phyloP scores from a whole-genome alignment of 1,284 basidiomycete genomes.

The Ganoderma sinense region DNA sequence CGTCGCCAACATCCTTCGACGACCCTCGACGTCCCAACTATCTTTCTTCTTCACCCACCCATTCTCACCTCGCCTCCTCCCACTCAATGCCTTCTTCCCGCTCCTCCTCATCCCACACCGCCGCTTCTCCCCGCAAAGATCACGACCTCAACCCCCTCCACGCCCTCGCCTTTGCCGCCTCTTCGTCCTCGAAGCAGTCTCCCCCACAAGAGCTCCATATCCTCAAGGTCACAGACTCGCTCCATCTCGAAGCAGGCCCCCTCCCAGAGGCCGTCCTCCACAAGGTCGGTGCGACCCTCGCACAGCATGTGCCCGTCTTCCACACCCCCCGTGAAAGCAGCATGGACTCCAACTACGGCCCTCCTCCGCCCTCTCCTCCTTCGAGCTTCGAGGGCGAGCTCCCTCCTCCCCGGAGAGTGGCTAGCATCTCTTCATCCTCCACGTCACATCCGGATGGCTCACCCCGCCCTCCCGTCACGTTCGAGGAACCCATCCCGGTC shows the following conservation, averaged over 20 bases:
- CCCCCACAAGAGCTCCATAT: constrained; percentile 56
- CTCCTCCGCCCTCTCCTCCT: constrained; percentile 73
- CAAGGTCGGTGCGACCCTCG: constrained; percentile 47
- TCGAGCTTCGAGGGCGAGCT: constrained; percentile 58
- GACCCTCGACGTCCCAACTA: constrained; percentile 33
- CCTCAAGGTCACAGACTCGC: constrained; percentile 55
- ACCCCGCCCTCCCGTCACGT: constrained; percentile 34
- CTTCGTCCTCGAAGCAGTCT: constrained; percentile 16
- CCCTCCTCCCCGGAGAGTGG: constrained; percentile 17
- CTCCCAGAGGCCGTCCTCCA: constrained; percentile 47
- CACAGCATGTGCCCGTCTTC: constrained; percentile 41
- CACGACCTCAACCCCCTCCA: constrained; percentile 43
- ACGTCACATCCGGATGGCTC: constrained; percentile 30
- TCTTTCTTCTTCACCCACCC: constrained; percentile 32
- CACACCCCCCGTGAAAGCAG: constrained; percentile 29
- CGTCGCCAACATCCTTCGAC: constrained; percentile 36
- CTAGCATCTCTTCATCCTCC: constrained; percentile 12
- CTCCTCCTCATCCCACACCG: constrained; percentile 46
- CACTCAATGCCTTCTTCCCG: constrained; percentile 38
- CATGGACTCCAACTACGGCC: constrained; percentile 49
- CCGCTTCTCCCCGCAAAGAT: constrained; percentile 28
- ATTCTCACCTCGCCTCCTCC: constrained; percentile 37
- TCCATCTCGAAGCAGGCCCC: constrained; percentile 51
- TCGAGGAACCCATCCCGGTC: constrained; percentile 44
- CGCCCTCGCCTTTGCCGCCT: constrained; percentile 34